These are phyloP conservation scores for Peronospora destructor DNA, from an alignment of 352 stramenopile species.

Conservation along the genomic window DNA sequence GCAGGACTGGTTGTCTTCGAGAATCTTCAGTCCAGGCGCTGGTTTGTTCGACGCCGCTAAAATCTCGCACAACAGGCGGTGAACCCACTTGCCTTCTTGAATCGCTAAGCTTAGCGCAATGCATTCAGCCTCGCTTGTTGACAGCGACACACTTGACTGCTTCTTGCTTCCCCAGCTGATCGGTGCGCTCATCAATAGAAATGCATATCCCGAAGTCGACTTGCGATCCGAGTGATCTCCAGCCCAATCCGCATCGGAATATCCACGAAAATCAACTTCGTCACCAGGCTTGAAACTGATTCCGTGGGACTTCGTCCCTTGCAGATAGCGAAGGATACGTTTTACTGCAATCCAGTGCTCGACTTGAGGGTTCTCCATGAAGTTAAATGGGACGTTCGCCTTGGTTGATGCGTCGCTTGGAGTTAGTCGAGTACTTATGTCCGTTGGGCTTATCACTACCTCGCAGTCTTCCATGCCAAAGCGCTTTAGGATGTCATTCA, in stretches of 20 bases:
- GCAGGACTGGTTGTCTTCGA: conserved; percentile 11
- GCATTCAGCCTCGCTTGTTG: conserved; percentile 9
- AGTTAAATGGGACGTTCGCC: conserved; percentile 12
- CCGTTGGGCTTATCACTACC: conserved; percentile 4
- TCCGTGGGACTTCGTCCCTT: conserved; percentile 18
- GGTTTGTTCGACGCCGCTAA: not conserved
- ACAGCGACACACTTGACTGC: conserved; percentile 8
- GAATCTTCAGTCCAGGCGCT: conserved; percentile 7
- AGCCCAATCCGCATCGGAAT: conserved; percentile 12
- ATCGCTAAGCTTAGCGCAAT: conserved; percentile 6
- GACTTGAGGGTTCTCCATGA: conserved; percentile 19
- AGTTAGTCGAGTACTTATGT: conserved; percentile 2
- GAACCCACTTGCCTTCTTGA: conserved; percentile 7
- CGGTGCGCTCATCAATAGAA: conserved; percentile 1
- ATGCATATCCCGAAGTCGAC: conserved; percentile 7
- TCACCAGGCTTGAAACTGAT: conserved; percentile 8
- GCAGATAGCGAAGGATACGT: conserved; percentile 15
- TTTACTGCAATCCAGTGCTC: conserved; percentile 19
- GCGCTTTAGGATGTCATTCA: conserved; percentile 21
- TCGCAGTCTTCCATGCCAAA: conserved; percentile 24
- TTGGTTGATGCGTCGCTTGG: conserved; percentile 6
- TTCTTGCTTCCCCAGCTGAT: conserved; percentile 7
- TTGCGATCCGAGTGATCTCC: conserved; percentile 9
- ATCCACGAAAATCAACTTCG: conserved; percentile 8
- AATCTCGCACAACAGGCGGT: conserved; percentile 7